Conservation (phyloP, 768 basidiomycete species). For the Agaricus blazei region DNA sequence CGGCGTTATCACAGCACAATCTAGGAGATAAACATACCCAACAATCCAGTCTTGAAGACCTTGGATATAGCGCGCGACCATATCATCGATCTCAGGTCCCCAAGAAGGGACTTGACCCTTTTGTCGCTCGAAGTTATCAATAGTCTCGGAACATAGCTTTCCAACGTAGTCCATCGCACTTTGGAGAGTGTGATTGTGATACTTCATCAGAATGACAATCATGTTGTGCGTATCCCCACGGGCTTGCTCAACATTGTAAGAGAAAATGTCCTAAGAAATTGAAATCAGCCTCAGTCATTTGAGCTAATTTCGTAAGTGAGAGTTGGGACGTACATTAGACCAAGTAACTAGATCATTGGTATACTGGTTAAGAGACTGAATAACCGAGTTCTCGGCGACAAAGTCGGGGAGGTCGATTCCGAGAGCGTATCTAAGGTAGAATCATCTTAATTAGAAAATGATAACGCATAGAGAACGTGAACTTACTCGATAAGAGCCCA, state of each 20-base stretch:
- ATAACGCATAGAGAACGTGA: background rate
- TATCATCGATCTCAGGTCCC: conserved; percentile 53
- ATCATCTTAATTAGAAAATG: conserved; percentile 3
- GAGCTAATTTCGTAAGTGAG: background rate
- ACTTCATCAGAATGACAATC: conserved; percentile 63
- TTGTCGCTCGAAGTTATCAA: conserved; percentile 47
- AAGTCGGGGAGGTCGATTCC: conserved; percentile 67
- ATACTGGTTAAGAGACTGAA: conserved; percentile 56
- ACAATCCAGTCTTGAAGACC: conserved; percentile 72
- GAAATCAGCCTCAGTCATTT: conserved; percentile 8
- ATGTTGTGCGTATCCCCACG: conserved; percentile 68
- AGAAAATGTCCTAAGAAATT: conserved; percentile 58
- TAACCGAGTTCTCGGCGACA: conserved; percentile 61
- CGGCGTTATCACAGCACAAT: background rate
- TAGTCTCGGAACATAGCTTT: conserved; percentile 49
- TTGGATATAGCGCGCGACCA: conserved; percentile 52
- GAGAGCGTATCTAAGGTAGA: conserved; percentile 45
- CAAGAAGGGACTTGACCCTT: conserved; percentile 52
- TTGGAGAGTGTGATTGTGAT: conserved; percentile 53
- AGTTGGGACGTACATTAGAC: conserved; percentile 58
- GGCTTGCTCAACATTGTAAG: conserved; percentile 72
- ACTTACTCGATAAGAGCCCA: conserved; percentile 71
- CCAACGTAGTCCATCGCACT: conserved; percentile 62
- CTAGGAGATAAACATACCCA: conserved; percentile 32
- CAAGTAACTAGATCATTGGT: conserved; percentile 80